A percentile compares a stretch with the other conserved stretches of the same genome.
These are phyloP conservation scores for Alternaria angustiovoidea DNA, from an alignment of 2,329 filamentous ascomycete species.

Conservation along the genomic window DNA sequence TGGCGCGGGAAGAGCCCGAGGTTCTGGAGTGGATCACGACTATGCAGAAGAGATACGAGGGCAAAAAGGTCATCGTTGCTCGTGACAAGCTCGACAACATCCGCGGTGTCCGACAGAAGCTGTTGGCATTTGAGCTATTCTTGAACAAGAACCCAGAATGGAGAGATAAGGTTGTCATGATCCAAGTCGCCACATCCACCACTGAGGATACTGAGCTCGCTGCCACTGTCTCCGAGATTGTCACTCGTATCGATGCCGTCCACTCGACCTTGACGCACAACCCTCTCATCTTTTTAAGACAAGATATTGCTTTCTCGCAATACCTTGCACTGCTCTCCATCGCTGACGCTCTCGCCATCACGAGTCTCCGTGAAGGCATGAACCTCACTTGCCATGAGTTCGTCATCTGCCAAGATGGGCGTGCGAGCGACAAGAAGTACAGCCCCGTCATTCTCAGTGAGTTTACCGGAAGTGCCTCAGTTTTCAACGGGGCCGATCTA, in stretches of 20 bases:
- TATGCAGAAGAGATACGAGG: constrained; percentile 83
- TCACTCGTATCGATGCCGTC: constrained; percentile 89
- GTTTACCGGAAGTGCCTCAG: constrained; percentile 88
- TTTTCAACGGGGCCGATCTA: constrained; percentile 82
- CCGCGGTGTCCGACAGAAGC: constrained; percentile 90
- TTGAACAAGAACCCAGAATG: constrained; percentile 92
- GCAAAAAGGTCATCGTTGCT: constrained; percentile 89
- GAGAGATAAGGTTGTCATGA: constrained; percentile 85
- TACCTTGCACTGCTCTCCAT: constrained; percentile 91
- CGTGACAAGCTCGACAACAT: constrained; percentile 94
- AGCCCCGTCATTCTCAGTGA: constrained; percentile 92
- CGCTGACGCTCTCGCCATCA: constrained; percentile 92
- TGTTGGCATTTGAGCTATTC: constrained; percentile 91
- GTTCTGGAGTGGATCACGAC: constrained; percentile 81
- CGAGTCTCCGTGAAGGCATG: constrained; percentile 95
- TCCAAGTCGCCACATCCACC: constrained; percentile 91
- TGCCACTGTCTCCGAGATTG: constrained; percentile 89
- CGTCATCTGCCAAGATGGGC: constrained; percentile 89
- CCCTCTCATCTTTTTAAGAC: constrained; percentile 90
- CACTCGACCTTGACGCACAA: constrained; percentile 93
- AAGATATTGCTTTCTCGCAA: constrained; percentile 91
- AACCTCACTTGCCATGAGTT: constrained; percentile 96
- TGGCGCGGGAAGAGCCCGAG: constrained; percentile 74
- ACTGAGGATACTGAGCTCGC: constrained; percentile 89
- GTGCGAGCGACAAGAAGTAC: constrained; percentile 75